Base-by-base conservation (phyloP, 176 grass and related monocot genomes). In the Dactylis glomerata region DNA sequence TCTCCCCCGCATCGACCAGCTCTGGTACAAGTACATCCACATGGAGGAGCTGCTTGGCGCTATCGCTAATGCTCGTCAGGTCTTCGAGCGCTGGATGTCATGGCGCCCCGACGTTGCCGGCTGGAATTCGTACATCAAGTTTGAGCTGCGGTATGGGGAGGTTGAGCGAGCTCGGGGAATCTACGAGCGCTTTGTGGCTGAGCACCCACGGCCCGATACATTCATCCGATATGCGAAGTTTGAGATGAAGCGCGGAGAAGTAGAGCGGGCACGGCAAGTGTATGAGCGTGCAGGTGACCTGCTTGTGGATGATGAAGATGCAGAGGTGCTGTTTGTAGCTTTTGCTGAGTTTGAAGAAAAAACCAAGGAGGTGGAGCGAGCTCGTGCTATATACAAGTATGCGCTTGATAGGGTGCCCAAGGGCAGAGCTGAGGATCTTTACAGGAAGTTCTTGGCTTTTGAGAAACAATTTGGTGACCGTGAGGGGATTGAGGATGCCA, bases 71-170 rank as follows among this genome's bases (percentile, higher is more conserved):
- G 92, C 92, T 27, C 88, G 92, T 22, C 84, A 80, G 81, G 81
- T 94, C 1, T 92, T 92, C 3, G 92, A 91, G 81, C 84, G 92
- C 7, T 94, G 92, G 89, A 89, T 87, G 81, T 54, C 41, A 9
- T 64, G 57, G 56, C 24, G 57, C 22, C 58, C 34, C 0, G 58
- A 57, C 24, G 76, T 80, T 0, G 86, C 94, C 0, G 95, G 87
- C 22, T 98, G 95, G 95, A 88, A 87, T 36, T 95, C 91, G 0
- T 95, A 98, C 59, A 92, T 98, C 16, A 98, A 98, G 27, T 98
- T 98, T 23, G 95, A 97, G 81, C 83, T 95, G 28, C 59, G 92
- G 63, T 97, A 95, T 34, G 89, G 85, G 31, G 94, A 97, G 76
- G 90, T 87, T 0, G 92, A 97, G 28, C 86, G 90, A 0, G 92